Evolutionary conservation across 257 asterid species (phyloP), one percentile per base, ranked within the genome.

Genomic region (Lantana camara): DNA sequence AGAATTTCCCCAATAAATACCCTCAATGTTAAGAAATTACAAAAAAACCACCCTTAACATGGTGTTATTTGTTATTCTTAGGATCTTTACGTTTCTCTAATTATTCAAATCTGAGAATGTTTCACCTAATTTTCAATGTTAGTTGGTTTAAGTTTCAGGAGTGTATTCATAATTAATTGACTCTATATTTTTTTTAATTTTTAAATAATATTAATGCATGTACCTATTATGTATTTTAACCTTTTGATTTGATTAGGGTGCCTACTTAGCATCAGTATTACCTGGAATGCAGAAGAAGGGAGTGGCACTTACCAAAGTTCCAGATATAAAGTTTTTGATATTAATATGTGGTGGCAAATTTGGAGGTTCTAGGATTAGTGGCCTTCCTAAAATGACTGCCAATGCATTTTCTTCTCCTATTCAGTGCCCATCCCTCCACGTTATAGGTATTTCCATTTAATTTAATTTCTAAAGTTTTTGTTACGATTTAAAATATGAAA

Each of bases 231-330:
- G 32, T 27, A 27, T 27, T 27, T 27, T 27, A 5, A 27, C 32
- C 32, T 27, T 27, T 27, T 27, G 2, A 27, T 27, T 5, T 27
- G 32, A 41, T 35, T 48, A 79, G 81, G 84, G 84, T 1, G 79
- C 64, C 5, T 0, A 64, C 57, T 68, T 68, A 64, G 70, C 74
- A 40, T 71, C 81, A 42, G 68, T 72, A 22, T 40, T 79, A 15
- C 82, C 82, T 21, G 82, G 82, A 12, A 76, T 76, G 72, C 85
- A 76, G 49, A 65, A 62, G 53, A 73, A 80, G 13, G 73, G 73
- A 37, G 80, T 73, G 44, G 82, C 82, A 38, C 63, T 80, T 27
- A 27, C 60, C 37, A 79, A 69, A 73, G 82, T 76, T 21, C 75
- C 71, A 23, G 53, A 66, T 4, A 66, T 76, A 51, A 80, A 80